phyloP scores from a whole-genome alignment of 73 alveolate species.

The Breviolum minutum region DNA sequence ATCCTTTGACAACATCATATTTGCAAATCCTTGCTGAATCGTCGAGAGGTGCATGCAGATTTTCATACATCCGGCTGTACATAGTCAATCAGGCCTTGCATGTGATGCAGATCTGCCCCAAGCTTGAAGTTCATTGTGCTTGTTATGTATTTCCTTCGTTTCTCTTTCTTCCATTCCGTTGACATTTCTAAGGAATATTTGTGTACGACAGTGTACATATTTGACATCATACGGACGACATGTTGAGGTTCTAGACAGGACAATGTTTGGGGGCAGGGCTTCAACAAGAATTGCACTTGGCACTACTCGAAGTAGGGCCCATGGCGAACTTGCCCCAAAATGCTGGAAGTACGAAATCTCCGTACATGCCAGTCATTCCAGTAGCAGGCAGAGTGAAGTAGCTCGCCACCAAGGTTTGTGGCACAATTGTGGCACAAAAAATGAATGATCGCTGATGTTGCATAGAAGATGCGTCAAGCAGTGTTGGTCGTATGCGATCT shows the following conservation, averaged over 20 bases:
- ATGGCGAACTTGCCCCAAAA: background rate
- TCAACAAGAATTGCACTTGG: background rate
- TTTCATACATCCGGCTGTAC: constrained; percentile 9
- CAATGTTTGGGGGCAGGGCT: background rate
- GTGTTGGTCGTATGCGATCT: too few relatives aligned
- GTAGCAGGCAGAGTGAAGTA: constrained; percentile 23
- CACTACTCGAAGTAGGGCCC: constrained; percentile 5
- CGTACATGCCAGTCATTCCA: constrained; percentile 38
- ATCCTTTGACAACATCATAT: background rate
- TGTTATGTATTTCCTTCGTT: too few relatives aligned
- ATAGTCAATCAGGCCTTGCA: constrained; percentile 7
- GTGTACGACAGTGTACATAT: too few relatives aligned
- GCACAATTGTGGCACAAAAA: too few relatives aligned
- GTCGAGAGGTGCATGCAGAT: background rate
- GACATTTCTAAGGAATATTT: too few relatives aligned
- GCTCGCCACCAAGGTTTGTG: background rate
- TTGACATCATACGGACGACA: background rate
- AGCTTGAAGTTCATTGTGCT: too few relatives aligned
- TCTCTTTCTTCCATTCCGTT: too few relatives aligned
- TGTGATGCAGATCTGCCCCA: background rate
- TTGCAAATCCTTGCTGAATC: background rate
- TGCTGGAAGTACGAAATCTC: constrained; percentile 21
- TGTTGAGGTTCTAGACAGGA: background rate
- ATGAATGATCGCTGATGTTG: too few relatives aligned
- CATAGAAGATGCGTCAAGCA: too few relatives aligned